A percentile compares a stretch with the other conserved stretches of the same genome.
Evolutionary conservation across 495 filamentous ascomycete genomes (phyloP).

Genomic region (Articulospora tetracladia): DNA sequence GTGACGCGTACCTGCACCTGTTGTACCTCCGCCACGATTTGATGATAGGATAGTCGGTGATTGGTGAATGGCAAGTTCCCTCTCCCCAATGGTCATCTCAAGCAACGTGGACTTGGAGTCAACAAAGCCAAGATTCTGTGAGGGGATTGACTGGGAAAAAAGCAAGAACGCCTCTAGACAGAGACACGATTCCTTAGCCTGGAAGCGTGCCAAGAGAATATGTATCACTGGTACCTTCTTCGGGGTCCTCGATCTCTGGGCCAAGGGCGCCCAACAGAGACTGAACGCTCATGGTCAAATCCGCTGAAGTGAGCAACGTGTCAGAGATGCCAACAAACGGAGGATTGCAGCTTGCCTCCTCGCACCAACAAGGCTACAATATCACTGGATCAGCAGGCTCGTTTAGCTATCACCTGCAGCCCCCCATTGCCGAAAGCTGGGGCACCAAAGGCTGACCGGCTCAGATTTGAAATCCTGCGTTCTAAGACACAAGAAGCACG

Average conservation of each 20-base stretch:
- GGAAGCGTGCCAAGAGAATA: not conserved
- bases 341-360: no score
- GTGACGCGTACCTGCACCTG: conserved; percentile 66
- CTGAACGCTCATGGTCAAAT: conserved; percentile 30
- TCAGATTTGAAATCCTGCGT: not conserved
- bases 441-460: not conserved
- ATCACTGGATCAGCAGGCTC: not conserved
- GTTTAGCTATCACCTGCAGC: not conserved
- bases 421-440: not conserved
- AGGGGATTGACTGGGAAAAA: conserved; percentile 72
- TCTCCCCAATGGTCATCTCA: conserved; percentile 63
- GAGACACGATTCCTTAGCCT: conserved; percentile 5
- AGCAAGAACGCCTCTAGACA: conserved; percentile 76
- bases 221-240: conserved; percentile 50
- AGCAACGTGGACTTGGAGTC: conserved; percentile 62
- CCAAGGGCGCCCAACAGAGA: conserved; percentile 36
- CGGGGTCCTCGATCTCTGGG: conserved; percentile 50
- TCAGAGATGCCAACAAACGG: not conserved
- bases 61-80: conserved; percentile 77
- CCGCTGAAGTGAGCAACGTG: not conserved
- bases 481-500: not conserved
- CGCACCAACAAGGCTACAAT: no score
- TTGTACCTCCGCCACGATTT: conserved; percentile 77
- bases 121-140: conserved; percentile 80
- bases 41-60: conserved; percentile 79